Evolutionary conservation across 1,139 yeast genomes (phyloP), one percentile per base, ranked within the genome.

Genomic region (Geotrichum klebahnii): DNA sequence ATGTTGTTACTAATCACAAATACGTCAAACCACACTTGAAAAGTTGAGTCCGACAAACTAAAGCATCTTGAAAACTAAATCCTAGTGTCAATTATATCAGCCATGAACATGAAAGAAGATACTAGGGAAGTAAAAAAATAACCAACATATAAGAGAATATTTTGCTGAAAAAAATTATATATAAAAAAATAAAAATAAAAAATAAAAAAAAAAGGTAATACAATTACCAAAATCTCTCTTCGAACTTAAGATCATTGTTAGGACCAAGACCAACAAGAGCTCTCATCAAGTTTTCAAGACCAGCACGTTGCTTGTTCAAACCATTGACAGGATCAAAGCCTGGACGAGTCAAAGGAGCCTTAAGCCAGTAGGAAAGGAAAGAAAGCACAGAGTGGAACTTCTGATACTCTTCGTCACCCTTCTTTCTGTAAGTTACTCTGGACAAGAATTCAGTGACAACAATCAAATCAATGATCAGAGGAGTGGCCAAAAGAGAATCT

Each of bases 291-390:
- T 89, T 90, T 73, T 90, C 97, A 60, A 90, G 75, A 45, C 94
- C 96, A 63, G 83, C 79, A 68, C 96, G 84, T 76, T 90, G 97
- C 74, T 89, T 90, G 79, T 88, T 90, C 67, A 90, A 79, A 35
- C 97, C 96, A 66, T 90, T 90, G 63, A 90, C 86, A 43, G 96
- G 84, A 67, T 87, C 85, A 72, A 76, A 86, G 12, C 96, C 96
- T 52, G 90, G 88, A 72, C 92, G 85, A 49, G 95, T 82, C 62
- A 90, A 78, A 59, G 97, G 97, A 2, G 97, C 97, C 77, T 90
- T 90, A 66, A 90, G 80, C 97, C 97, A 90, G 75, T 90, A 90
- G 67, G 92, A 81, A 69, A 90, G 77, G 70, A 89, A 85, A 22
- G 95, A 81, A 66, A 90, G 76, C 44, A 90, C 92, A 35, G 96